These are phyloP conservation scores for Penicillium maclennaniae DNA, from an alignment of 495 filamentous ascomycete species.

Conservation along the genomic window DNA sequence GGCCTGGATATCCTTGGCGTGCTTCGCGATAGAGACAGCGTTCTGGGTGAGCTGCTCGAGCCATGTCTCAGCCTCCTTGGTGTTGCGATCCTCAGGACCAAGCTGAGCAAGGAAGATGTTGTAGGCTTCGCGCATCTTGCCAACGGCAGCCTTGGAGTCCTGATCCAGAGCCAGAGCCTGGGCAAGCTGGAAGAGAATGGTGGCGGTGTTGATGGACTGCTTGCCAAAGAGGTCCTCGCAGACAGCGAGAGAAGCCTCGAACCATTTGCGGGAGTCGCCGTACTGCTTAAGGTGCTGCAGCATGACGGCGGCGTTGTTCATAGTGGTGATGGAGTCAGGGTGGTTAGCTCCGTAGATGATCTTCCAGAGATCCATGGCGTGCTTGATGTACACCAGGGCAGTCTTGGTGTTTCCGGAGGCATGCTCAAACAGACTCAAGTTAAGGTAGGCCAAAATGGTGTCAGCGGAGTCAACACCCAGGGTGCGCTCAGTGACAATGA, in stretches of 20 bases:
- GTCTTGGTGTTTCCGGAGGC: conserved; percentile 79
- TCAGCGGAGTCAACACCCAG: conserved; percentile 90
- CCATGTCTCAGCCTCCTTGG: conserved; percentile 91
- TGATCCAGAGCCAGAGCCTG: conserved; percentile 92
- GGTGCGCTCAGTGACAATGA: conserved; percentile 93
- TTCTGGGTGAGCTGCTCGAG: conserved; percentile 94
- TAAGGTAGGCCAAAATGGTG: conserved; percentile 91
- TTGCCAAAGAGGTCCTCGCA: conserved; percentile 86
- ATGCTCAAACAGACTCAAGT: conserved; percentile 93
- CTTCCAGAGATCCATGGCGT: conserved; percentile 95
- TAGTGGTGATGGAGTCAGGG: conserved; percentile 95
- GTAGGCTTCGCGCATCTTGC: conserved; percentile 90
- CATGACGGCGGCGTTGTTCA: conserved; percentile 99
- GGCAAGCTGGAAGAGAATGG: conserved; percentile 92
- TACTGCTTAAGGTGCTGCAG: conserved; percentile 89
- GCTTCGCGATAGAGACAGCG: conserved; percentile 88
- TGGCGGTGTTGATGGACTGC: conserved; percentile 87
- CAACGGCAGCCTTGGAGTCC: conserved; percentile 83
- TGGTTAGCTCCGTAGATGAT: conserved; percentile 90
- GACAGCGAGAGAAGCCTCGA: conserved; percentile 82
- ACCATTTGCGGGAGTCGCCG: conserved; percentile 90
- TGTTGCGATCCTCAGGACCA: conserved; percentile 87
- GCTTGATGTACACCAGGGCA: conserved; percentile 80
- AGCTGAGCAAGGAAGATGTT: conserved; percentile 87
- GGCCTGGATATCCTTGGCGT: conserved; percentile 78